phyloP scores from a whole-genome alignment of 2,329 filamentous ascomycete genomes.

The Neurospora sp. region DNA sequence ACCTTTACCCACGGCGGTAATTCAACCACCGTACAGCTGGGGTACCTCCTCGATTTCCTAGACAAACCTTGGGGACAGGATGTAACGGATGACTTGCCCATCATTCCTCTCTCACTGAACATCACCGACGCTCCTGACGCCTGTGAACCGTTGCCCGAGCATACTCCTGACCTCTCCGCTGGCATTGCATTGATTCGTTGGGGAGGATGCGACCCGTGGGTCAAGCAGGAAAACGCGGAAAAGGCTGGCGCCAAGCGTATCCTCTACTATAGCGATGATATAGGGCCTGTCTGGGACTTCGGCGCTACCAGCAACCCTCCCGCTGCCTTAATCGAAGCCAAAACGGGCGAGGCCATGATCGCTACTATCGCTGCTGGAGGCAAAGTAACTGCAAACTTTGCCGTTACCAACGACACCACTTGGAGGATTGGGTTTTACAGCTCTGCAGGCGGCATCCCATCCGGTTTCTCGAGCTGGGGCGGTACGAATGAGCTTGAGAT shows the following conservation, averaged over 20 bases:
- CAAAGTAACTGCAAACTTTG: constrained; percentile 31
- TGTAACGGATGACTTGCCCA: constrained; percentile 14
- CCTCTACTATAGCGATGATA: constrained; percentile 22
- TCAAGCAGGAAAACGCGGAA: constrained; percentile 22
- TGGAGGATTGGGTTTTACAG: constrained; percentile 13
- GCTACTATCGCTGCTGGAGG: constrained; percentile 23
- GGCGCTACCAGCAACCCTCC: constrained; percentile 13
- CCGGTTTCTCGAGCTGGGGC: constrained; percentile 41
- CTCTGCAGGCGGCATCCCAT: constrained; percentile 30
- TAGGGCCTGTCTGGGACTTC: neutral
- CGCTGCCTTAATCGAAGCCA: constrained; percentile 17
- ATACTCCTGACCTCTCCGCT: constrained; percentile 28
- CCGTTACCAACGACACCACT: constrained; percentile 30
- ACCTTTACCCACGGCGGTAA: constrained; percentile 7
- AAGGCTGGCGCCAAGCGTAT: constrained; percentile 22
- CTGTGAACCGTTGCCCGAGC: constrained; percentile 29
- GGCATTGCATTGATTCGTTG: constrained; percentile 32
- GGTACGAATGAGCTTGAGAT: constrained; percentile 40
- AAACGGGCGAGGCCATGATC: constrained; percentile 27
- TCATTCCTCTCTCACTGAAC: constrained; percentile 18
- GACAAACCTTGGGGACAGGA: constrained; percentile 5
- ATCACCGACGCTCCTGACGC: constrained; percentile 21
- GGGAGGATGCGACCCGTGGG: constrained; percentile 17
- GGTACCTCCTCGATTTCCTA: constrained; percentile 1
- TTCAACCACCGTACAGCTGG: constrained; percentile 4